phyloP scores from a whole-genome alignment of 805 yeast species.

The Lachancea sp. region DNA sequence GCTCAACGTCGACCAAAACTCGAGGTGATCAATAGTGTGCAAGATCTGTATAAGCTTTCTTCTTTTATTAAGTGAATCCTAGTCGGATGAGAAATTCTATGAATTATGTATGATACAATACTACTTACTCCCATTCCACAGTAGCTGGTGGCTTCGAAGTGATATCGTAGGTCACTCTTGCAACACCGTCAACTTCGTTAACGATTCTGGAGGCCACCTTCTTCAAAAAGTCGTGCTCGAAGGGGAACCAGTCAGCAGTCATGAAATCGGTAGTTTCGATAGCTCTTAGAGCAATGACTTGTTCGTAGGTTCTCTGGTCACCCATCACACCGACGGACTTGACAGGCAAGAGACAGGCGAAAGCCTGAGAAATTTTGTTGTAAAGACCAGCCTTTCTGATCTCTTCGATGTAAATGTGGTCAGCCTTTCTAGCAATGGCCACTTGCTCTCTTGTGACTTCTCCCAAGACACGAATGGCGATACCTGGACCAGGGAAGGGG shows the following conservation, averaged over 20 bases:
- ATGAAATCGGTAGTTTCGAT: slow-evolving; percentile 96
- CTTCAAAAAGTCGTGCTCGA: slow-evolving; percentile 88
- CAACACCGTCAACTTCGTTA: slow-evolving; percentile 98
- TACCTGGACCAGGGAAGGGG: slow-evolving; percentile 99
- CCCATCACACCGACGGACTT: slow-evolving; percentile 99
- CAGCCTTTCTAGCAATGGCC: slow-evolving; percentile 96
- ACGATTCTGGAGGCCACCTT: slow-evolving; percentile 92
- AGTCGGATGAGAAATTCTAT: neutral
- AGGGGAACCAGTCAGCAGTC: slow-evolving; percentile 99
- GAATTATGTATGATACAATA: slow-evolving; percentile 1
- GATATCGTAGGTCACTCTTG: slow-evolving; percentile 97
- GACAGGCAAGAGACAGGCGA: slow-evolving; percentile 94
- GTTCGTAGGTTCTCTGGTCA: slow-evolving; percentile 98
- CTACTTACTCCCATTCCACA: slow-evolving; percentile 90
- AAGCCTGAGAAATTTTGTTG: slow-evolving; percentile 91
- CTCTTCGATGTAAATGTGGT: slow-evolving; percentile 91
- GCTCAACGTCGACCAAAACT: neutral
- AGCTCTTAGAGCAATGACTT: slow-evolving; percentile 97
- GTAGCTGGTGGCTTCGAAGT: slow-evolving; percentile 99
- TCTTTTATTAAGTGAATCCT: neutral
- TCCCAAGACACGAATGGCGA: slow-evolving; percentile 95
- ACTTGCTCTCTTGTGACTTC: slow-evolving; percentile 93
- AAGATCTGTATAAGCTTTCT: no score
- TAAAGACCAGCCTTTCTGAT: slow-evolving; percentile 89
- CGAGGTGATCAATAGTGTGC: neutral